phyloP scores from a whole-genome alignment of 2,329 filamentous ascomycete genomes.

The Talaromyces rugulosus region DNA sequence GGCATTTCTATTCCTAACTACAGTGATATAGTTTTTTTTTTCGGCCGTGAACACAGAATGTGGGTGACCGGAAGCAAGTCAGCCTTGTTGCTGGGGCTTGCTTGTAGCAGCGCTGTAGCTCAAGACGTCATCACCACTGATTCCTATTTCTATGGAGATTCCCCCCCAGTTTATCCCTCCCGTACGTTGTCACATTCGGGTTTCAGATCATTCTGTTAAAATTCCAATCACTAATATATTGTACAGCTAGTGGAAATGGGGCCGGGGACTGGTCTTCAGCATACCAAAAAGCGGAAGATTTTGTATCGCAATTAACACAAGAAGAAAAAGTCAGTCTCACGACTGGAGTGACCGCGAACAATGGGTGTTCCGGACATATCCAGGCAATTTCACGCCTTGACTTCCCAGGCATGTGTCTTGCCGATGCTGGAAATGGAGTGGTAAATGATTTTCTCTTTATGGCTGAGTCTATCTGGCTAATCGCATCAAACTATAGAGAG shows the following conservation, averaged over 20 bases:
- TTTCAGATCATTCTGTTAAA: neutral
- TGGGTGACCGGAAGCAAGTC: neutral
- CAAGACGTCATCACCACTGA: neutral
- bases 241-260: neutral
- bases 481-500: neutral
- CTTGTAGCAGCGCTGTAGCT: neutral
- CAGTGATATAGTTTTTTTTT: neutral
- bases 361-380: slow-evolving; percentile 31
- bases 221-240: neutral
- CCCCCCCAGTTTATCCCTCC: neutral
- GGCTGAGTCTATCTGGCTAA: neutral
- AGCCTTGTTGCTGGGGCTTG: neutral
- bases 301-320: neutral
- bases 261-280: neutral
- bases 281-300: neutral
- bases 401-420: slow-evolving; percentile 37
- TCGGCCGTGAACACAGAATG: neutral
- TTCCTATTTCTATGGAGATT: neutral
- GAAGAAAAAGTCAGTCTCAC: neutral
- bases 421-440: slow-evolving; percentile 41
- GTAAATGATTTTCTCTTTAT: slow-evolving; percentile 13
- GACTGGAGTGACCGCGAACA: slow-evolving; percentile 18
- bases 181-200: neutral
- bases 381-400: slow-evolving; percentile 25
- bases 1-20: neutral